Evolutionary conservation across 192 early-diverging fungal genomes (phyloP), one percentile per base, ranked within the genome.

Genomic region (Gorgonomyces haynaldii): DNA sequence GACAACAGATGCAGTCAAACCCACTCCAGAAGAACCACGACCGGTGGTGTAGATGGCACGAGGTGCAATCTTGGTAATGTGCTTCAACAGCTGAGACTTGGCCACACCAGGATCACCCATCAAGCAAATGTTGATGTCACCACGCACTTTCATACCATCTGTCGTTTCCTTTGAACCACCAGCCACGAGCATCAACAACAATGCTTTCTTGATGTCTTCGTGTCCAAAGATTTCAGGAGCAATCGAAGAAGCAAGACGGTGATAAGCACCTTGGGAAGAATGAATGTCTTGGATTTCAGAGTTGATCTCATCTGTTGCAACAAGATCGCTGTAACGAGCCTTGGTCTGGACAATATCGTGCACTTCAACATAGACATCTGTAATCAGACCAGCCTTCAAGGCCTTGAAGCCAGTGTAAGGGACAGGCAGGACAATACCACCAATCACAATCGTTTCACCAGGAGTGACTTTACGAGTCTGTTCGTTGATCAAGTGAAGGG

Each of bases 91-190:
- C 70, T 98, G 95, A 10, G 89, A 93, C 69, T 98, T 98, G 54
- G 91, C 91, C 35, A 94, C 89, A 58, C 92, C 92, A 38, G 95
- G 95, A 60, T 98, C 95, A 64, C 95, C 95, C 89, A 98, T 95
- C 57, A 98, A 66, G 57, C 88, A 95, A 22, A 96, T 60, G 65
- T 98, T 98, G 45, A 98, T 73, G 61, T 98, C 95, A 45, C 95
- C 92, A 64, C 95, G 82, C 54, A 95, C 91, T 49, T 85, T 80
- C 89, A 92, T 89, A 27, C 91, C 88, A 44, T 92, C 91, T n/a
- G 74, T 71, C 34, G 84, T 85, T 45, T 70, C 66, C 68, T 93
- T 89, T 24, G 77, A 72, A 0, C 83, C 69, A 19, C 79, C 81
- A 44, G 86, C 88, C n/a, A 91, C 79, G 37, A 91, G 71, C 56